A percentile compares a stretch with the other conserved stretches of the same genome.
phyloP scores from a whole-genome alignment of 306 rosid species.

The Trichosanthes truncata region DNA sequence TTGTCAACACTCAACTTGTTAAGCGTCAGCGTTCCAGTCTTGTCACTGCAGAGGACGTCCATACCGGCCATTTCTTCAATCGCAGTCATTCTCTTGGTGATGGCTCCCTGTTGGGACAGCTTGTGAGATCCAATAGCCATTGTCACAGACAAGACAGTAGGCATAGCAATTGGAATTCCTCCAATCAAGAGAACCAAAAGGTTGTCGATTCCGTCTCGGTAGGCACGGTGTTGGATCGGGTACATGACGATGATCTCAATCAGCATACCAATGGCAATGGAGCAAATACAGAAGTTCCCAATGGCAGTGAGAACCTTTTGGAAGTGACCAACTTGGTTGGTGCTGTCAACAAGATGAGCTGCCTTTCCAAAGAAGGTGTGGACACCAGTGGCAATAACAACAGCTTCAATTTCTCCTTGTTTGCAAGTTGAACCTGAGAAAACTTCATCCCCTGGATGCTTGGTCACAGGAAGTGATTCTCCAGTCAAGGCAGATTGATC shows the following conservation, averaged over 20 bases:
- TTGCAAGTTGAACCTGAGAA: conserved; percentile 98
- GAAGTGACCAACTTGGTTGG: conserved; percentile 99
- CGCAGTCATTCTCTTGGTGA: conserved; percentile 98
- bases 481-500: conserved; percentile 98
- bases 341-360: conserved; percentile 95
- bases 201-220: conserved; percentile 85
- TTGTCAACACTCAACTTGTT: conserved; percentile 86
- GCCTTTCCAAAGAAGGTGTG: conserved; percentile 99
- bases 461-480: conserved; percentile 95
- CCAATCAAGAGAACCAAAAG: conserved; percentile 96
- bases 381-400: conserved; percentile 96
- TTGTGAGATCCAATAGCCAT: conserved; percentile 99
- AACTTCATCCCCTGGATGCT: conserved; percentile 82
- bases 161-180: conserved; percentile 99
- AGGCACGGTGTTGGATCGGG: conserved; percentile 82
- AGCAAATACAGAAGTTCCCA: conserved; percentile 94
- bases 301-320: conserved; percentile 87
- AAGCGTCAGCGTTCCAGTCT: conserved; percentile 94
- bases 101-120: conserved; percentile 95
- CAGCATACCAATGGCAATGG: conserved; percentile 87
- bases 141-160: conserved; percentile 94
- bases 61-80: conserved; percentile 99
- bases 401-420: conserved; percentile 96
- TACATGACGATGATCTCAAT: conserved; percentile 90
- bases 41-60: conserved; percentile 99